These are phyloP conservation scores for Quercus cerris DNA, from an alignment of 306 rosid genomes.

Conservation along the genomic window DNA sequence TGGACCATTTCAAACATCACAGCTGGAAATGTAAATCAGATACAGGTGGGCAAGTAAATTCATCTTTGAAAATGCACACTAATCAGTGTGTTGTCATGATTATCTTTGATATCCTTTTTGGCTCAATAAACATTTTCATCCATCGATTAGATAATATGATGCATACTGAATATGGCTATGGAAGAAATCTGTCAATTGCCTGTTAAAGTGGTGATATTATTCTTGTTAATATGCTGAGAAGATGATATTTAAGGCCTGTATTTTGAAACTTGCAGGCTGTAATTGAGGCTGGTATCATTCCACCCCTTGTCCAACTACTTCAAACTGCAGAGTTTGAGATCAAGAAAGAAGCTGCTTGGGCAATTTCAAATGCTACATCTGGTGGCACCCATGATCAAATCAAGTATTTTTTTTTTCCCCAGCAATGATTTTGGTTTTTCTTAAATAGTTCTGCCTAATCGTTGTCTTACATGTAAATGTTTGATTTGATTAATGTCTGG, in stretches of 20 bases:
- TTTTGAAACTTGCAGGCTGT: constrained; percentile 48
- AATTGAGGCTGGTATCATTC: constrained; percentile 71
- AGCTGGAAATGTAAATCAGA: constrained; percentile 82
- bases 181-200: neutral
- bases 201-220: neutral
- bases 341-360: constrained; percentile 96
- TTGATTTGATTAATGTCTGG: constrained; percentile 11
- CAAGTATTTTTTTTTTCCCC: constrained; percentile 39
- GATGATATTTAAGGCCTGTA: neutral
- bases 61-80: neutral
- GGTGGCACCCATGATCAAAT: constrained; percentile 84
- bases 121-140: neutral
- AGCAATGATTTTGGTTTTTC: neutral
- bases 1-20: constrained; percentile 95
- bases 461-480: neutral
- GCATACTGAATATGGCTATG: neutral
- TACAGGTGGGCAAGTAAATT: constrained; percentile 56
- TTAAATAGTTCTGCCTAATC: neutral
- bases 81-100: neutral
- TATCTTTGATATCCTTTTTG: neutral
- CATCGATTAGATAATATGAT: neutral
- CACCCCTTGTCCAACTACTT: constrained; percentile 77
- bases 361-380: constrained; percentile 90
- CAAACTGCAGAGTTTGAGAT: constrained; percentile 92
- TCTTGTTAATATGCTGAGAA: neutral